Evolutionary conservation across 176 grass and related monocot species (phyloP), one percentile per base, ranked within the genome.

Genomic region (Elaeis guineensis): DNA sequence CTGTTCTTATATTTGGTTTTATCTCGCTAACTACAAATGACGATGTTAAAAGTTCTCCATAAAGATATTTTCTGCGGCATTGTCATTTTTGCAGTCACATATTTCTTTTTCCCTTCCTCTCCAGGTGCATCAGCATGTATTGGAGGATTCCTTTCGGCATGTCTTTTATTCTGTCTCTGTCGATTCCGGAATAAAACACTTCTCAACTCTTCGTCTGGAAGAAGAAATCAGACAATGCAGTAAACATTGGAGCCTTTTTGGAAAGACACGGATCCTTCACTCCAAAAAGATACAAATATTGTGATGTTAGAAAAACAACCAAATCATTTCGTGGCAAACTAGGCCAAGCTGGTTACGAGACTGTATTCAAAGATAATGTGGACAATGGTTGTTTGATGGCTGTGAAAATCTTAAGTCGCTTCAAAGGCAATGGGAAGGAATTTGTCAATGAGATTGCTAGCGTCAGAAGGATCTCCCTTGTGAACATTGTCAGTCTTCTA

Each of bases 331-430:
- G 63, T 17, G 50, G 75, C 5, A 78, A 74, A 68, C 18, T 89
- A 18, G 86, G 86, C 58, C 67, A 81, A 75, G 86, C 70, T 71
- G 78, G 86, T 22, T 85, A 72, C 16, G 78, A 74, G 17, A 78
- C 17, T 11, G 86, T 89, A 30, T 89, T 67, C 49, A 12, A 64
- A 21, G 61, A 39, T 16, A 16, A 16, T 16, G n/a, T 50, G 1
- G 1, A 64, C 3, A 16, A 61, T 7, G 58, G 26, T 4, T 20
- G 61, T 50, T 23, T 17, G 61, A 39, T 50, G 35, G 61, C 61
- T 5, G 39, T 64, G 35, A 64, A 64, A 21, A 17, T 64, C 61
- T 44, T 64, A 21, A 24, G 6, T 12, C 24, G 24, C 21, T 50
- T 21, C 35, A 21, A 22, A 64, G 61, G 50, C 7, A 49, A 64